A percentile compares a stretch with the other conserved stretches of the same genome.
phyloP scores from a whole-genome alignment of 805 yeast genomes.

The Kazachstania bromeliacearum region DNA sequence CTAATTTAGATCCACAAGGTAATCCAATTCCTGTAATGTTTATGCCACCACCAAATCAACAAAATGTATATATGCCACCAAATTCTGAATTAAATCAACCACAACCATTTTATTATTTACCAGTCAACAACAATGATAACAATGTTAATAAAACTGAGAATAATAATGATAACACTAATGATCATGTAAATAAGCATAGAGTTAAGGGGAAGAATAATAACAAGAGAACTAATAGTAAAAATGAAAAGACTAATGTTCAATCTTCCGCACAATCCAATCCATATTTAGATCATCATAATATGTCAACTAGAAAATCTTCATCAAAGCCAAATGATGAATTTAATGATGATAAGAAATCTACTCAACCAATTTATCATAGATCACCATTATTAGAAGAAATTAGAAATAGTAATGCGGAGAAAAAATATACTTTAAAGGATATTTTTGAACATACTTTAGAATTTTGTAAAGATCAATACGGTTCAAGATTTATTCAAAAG shows the following conservation, averaged over 20 bases:
- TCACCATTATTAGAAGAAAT: constrained; percentile 81
- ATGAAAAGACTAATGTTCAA: constrained; percentile 8
- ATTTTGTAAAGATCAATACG: constrained; percentile 92
- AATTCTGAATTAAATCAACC: neutral
- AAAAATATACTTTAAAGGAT: constrained; percentile 51
- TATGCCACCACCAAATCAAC: constrained; percentile 8
- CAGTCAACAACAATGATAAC: neutral
- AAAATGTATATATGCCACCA: constrained; percentile 1
- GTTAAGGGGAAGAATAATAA: constrained; percentile 3
- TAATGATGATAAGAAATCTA: neutral
- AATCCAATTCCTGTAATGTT: constrained; percentile 6
- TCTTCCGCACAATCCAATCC: constrained; percentile 14
- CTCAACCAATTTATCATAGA: constrained; percentile 39
- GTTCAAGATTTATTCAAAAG: constrained; percentile 93
- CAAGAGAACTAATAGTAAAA: constrained; percentile 3
- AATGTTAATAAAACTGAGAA: neutral
- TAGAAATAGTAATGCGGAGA: constrained; percentile 39
- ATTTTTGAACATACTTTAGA: constrained; percentile 82
- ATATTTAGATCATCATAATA: constrained; percentile 12
- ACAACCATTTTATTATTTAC: constrained; percentile 2
- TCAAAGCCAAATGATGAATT: constrained; percentile 6
- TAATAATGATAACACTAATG: constrained; percentile 1
- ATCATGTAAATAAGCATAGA: constrained; percentile 5
- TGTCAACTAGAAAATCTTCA: constrained; percentile 11
- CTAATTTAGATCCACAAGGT: constrained; percentile 2